Percentiles rank a stretch among this genome's conserved stretches.
Conservation (phyloP, 148 eudicot genomes). For the Linanthus parryae region DNA sequence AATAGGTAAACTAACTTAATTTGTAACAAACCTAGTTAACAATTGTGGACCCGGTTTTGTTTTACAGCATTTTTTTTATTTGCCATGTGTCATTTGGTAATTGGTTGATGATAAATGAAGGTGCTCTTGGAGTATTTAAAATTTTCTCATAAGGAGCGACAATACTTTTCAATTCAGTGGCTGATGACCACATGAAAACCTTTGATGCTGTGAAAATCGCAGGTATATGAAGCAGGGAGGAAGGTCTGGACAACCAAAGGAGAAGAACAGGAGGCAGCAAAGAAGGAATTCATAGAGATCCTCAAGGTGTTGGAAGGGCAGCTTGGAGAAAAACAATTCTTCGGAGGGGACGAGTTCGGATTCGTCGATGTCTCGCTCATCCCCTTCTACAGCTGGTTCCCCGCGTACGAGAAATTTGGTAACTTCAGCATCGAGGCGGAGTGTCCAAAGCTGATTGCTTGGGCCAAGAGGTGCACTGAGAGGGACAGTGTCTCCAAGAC, state of each 20-base stretch:
- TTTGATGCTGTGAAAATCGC: background rate
- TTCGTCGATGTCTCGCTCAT: conserved; percentile 33
- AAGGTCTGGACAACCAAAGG: conserved; percentile 27
- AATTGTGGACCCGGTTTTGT: background rate
- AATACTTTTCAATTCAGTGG: background rate
- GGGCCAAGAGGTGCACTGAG: conserved; percentile 48
- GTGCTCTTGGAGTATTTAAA: background rate
- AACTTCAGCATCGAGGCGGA: conserved; percentile 27
- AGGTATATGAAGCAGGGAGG: conserved; percentile 9
- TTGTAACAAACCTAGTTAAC: too few species aligned
- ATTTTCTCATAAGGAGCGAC: background rate
- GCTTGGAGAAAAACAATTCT: conserved; percentile 40
- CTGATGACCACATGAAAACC: background rate
- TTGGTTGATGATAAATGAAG: too few species aligned
- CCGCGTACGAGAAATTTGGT: conserved; percentile 27
- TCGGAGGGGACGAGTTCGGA: conserved; percentile 44
- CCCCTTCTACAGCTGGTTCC: conserved; percentile 38
- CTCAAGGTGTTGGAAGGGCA: conserved; percentile 32
- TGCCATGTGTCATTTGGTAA: too few species aligned
- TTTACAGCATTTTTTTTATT: background rate
- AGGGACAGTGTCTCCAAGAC: conserved; percentile 29
- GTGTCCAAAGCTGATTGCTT: conserved; percentile 36
- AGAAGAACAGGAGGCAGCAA: conserved; percentile 27
- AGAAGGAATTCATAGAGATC: conserved; percentile 27
- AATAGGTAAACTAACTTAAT: too few species aligned